Evolutionary conservation across 371 early-diverging fungal genomes (phyloP).

Genomic region (Mortierella sp.): DNA sequence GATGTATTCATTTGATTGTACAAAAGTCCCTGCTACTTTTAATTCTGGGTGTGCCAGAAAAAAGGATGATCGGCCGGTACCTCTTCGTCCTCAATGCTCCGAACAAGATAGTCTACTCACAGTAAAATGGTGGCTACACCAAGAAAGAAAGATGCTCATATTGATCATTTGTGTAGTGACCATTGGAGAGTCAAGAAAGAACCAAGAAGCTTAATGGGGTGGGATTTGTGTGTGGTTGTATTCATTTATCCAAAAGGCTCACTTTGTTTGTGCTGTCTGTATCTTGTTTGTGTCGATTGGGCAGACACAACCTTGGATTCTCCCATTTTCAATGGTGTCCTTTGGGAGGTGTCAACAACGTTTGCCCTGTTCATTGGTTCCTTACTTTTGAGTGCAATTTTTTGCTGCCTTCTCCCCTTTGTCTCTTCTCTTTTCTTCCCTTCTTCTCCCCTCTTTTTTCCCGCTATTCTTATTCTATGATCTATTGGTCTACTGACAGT

Average conservation of each 20-base stretch:
- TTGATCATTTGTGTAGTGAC: too few species aligned
- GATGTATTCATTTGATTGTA: background rate
- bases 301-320: background rate
- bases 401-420: background rate
- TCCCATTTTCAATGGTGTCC: constrained; percentile 2
- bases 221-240: background rate
- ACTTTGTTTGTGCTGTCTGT: background rate
- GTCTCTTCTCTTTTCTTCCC: background rate
- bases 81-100: background rate
- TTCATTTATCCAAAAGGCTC: background rate
- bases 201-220: background rate
- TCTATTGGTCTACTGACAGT: too few species aligned
- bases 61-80: constrained; percentile 1
- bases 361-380: background rate
- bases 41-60: background rate
- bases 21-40: background rate
- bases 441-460: too few species aligned
- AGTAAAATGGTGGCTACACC: too few species aligned
- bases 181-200: background rate
- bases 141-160: too few species aligned
- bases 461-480: too few species aligned
- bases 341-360: background rate
- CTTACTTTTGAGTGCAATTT: background rate
- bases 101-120: too few species aligned
- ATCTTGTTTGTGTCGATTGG: background rate